phyloP scores from a whole-genome alignment of 2,329 filamentous ascomycete genomes.

The Pseudocercospora pini-densiflorae region DNA sequence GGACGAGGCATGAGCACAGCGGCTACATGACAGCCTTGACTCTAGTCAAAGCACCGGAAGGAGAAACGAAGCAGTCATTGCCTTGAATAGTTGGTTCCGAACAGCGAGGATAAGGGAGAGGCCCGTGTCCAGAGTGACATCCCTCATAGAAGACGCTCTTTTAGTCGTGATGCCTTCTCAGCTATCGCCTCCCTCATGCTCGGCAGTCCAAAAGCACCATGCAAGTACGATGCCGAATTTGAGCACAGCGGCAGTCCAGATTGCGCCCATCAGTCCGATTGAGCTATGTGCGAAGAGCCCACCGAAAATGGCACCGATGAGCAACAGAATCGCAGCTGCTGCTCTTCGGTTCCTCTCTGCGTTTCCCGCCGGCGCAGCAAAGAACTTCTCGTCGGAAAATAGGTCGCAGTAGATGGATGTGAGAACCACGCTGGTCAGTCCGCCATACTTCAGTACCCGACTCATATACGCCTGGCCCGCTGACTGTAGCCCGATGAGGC shows the following conservation, averaged over 20 bases:
- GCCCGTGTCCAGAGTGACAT: background rate
- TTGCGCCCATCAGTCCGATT: slow-evolving; percentile 56
- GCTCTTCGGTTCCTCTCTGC: slow-evolving; percentile 59
- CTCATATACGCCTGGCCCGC: slow-evolving; percentile 79
- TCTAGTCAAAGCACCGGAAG: background rate
- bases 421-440: slow-evolving; percentile 76
- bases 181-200: slow-evolving; percentile 28
- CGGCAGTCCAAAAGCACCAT: slow-evolving; percentile 49
- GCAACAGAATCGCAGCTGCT: slow-evolving; percentile 56
- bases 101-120: background rate
- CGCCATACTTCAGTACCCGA: slow-evolving; percentile 69
- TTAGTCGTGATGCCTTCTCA: background rate
- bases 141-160: background rate
- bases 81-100: too few species aligned
- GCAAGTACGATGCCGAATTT: slow-evolving; percentile 46
- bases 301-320: slow-evolving; percentile 59
- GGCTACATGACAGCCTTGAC: too few species aligned
- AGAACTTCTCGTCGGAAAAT: slow-evolving; percentile 67
- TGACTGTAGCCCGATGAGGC: slow-evolving; percentile 74
- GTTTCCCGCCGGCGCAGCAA: slow-evolving; percentile 48
- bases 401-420: slow-evolving; percentile 83
- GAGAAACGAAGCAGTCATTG: too few species aligned
- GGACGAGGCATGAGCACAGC: too few species aligned
- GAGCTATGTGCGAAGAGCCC: slow-evolving; percentile 59
- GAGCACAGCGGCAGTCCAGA: slow-evolving; percentile 53